Conservation (phyloP, 2,329 filamentous ascomycete genomes). For the Furcasterigmium sp. region DNA sequence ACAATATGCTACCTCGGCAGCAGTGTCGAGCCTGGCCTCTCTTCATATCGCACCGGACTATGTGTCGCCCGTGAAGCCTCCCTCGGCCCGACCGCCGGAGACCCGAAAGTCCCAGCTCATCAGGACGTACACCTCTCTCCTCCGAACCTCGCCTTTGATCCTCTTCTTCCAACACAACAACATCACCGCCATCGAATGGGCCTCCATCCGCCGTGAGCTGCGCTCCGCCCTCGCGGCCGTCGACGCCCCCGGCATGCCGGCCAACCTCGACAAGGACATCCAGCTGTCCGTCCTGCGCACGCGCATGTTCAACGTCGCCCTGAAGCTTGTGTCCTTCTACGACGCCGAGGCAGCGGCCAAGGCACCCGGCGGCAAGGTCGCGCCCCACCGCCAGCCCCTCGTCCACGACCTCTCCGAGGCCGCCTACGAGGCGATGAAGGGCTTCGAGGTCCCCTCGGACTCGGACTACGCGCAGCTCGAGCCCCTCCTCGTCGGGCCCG, state of each 20-base stretch:
- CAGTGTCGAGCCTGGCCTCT: constrained; percentile 12
- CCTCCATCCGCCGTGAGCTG: constrained; percentile 36
- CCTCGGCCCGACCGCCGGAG: constrained; percentile 79
- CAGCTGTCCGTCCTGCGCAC: constrained; percentile 83
- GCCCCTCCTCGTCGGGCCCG: constrained; percentile 73
- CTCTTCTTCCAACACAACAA: constrained; percentile 75
- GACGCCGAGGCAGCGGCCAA: constrained; percentile 38
- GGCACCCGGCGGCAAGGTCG: constrained; percentile 11
- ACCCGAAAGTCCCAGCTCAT: constrained; percentile 85
- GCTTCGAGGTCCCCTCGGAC: constrained; percentile 24
- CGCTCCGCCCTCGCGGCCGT: constrained; percentile 38
- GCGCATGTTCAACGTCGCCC: constrained; percentile 79
- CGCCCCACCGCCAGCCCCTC: constrained; percentile 24
- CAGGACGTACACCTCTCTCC: constrained; percentile 80
- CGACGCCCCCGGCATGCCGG: constrained; percentile 28
- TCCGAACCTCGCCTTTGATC: constrained; percentile 79
- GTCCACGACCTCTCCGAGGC: constrained; percentile 48
- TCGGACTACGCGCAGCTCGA: constrained; percentile 56
- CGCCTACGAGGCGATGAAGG: constrained; percentile 44
- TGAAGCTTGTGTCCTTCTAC: constrained; percentile 83
- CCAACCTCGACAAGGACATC: constrained; percentile 53
- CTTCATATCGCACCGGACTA: constrained; percentile 39
- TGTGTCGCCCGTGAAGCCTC: constrained; percentile 69
- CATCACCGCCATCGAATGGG: constrained; percentile 61
- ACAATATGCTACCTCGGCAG: constrained; percentile 18